phyloP scores from a whole-genome alignment of 2,329 filamentous ascomycete genomes.

The Penicillium sumatraense region DNA sequence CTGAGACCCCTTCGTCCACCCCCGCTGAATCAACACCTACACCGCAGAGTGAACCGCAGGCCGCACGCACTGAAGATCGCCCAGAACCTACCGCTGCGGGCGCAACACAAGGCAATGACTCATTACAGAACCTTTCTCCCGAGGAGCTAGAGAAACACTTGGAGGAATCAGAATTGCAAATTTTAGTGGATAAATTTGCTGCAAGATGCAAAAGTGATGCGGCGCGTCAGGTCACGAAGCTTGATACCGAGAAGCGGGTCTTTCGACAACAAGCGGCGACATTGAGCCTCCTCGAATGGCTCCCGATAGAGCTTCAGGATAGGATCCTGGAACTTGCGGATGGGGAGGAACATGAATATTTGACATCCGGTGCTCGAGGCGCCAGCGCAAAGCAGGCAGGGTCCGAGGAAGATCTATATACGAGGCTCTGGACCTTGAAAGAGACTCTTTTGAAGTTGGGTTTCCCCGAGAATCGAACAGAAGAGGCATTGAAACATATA shows the following conservation, averaged over 20 bases:
- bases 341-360: constrained; percentile 46
- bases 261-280: constrained; percentile 77
- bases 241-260: constrained; percentile 84
- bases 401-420: constrained; percentile 76
- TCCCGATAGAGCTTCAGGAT: constrained; percentile 77
- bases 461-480: constrained; percentile 68
- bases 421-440: constrained; percentile 83
- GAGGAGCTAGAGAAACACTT: constrained; percentile 90
- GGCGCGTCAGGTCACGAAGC: constrained; percentile 72
- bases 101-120: constrained; percentile 27
- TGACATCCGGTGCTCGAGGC: constrained; percentile 32
- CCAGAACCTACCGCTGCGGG: constrained; percentile 13
- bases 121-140: constrained; percentile 66
- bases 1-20: constrained; percentile 38
- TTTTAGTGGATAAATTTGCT: constrained; percentile 82
- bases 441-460: constrained; percentile 71
- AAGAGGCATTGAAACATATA: constrained; percentile 68
- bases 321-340: constrained; percentile 70
- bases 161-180: constrained; percentile 86
- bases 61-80: constrained; percentile 23
- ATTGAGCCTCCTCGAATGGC: constrained; percentile 76
- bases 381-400: constrained; percentile 44
- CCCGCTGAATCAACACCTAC: constrained; percentile 34
- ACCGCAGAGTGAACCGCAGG: constrained; percentile 37
- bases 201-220: constrained; percentile 80